Base-by-base conservation (phyloP, 2,329 filamentous ascomycete species). In the Cladosporium sp. region DNA sequence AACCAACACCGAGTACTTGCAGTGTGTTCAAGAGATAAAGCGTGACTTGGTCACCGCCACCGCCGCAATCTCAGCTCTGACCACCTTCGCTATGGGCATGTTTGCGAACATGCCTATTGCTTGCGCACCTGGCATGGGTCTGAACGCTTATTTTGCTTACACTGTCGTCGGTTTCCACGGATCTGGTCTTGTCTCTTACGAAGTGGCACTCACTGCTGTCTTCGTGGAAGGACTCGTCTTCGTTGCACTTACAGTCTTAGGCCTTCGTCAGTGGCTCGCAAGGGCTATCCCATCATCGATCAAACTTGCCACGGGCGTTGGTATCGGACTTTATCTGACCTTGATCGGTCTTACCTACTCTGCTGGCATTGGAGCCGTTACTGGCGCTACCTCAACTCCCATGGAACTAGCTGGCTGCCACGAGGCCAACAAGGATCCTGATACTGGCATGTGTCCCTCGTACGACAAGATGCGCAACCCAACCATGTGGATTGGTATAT, bases 221-320 rank as follows among this genome's bases (percentile, higher is more conserved):
- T 94, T 95, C 64, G 84, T 93, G 12, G 89, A 95, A 68, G 89
- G 89, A 32, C 87, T 86, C 67, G 83, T 94, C 54, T 95, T 95
- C 69, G 80, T 94, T 43, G 86, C 73, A 3, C 77, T 95, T 35
- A 89, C 89, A 1, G 66, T 94, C 30, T 75, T 91, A 46, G 89
- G 89, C 32, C 78, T 95, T 72, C 84, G 89, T 12, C 89, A 94
- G 66, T 94, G 88, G 88, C 80, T 95, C 20, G 89, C 89, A 15
- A 82, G 88, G 57, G 84, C 86, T 38, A 89, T 94, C 55, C 89
- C 89, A 1, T 78, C 81, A 35, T 89, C 85, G 49, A 91, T 95
- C 71, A 95, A 94, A 70, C 81, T 93, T 49, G 88, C 88, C 12
- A 92, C 86, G 13, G 86, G 87, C 55, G 87, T 88, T 46, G 89